phyloP scores from a whole-genome alignment of 2,329 filamentous ascomycete genomes.

The Phaeosphaeria sp. region DNA sequence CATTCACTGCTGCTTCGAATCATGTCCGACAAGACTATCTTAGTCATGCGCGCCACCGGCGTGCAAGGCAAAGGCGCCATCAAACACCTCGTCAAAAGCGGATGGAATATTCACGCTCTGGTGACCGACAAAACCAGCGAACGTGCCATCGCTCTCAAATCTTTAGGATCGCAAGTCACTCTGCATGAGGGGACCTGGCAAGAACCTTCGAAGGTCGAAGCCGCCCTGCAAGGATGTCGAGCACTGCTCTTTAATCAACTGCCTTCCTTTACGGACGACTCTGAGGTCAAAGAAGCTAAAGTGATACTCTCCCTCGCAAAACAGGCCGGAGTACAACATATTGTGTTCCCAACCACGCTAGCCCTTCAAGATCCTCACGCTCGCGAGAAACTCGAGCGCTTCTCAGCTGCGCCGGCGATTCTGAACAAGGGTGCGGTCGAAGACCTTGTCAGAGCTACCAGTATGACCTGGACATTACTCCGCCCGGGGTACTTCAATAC shows the following conservation, averaged over 20 bases:
- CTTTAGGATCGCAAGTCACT: constrained; percentile 27
- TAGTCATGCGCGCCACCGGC: constrained; percentile 30
- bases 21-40: constrained; percentile 22
- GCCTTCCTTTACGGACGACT: constrained; percentile 24
- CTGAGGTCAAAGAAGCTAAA: constrained; percentile 23
- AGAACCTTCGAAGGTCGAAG: constrained; percentile 33
- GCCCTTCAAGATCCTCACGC: constrained; percentile 18
- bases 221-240: constrained; percentile 39
- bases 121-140: constrained; percentile 35
- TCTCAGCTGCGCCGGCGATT: constrained; percentile 24
- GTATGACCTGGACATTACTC: constrained; percentile 56
- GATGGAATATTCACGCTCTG: constrained; percentile 43
- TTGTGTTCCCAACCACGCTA: constrained; percentile 35
- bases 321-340: constrained; percentile 37
- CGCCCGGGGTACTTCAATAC: constrained; percentile 61
- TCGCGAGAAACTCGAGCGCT: constrained; percentile 7
- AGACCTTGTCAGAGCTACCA: constrained; percentile 38
- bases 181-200: constrained; percentile 43
- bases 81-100: constrained; percentile 32
- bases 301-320: constrained; percentile 36
- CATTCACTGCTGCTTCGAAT: neutral
- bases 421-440: constrained; percentile 55
- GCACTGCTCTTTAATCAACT: constrained; percentile 34
- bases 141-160: constrained; percentile 33
- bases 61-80: constrained; percentile 26